A percentile compares a stretch with the other conserved stretches of the same genome.
These are phyloP conservation scores for Polygonum aviculare DNA, from an alignment of 148 eudicot genomes.

Conservation along the genomic window DNA sequence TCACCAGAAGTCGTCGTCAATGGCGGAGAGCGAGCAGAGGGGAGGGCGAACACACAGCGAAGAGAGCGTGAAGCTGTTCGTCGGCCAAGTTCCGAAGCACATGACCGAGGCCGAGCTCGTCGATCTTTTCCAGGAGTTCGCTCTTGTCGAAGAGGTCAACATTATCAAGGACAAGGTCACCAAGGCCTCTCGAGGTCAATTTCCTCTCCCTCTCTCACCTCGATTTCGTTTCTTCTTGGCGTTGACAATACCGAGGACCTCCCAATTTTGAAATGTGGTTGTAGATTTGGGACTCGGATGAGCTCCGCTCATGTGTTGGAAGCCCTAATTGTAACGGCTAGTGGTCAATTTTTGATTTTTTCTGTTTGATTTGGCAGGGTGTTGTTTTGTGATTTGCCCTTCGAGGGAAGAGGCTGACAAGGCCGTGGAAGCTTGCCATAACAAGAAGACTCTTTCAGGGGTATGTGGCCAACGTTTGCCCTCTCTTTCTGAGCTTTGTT, in stretches of 20 bases:
- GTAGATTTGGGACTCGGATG: background rate
- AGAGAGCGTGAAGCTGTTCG: conserved; percentile 92
- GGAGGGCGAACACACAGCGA: conserved; percentile 32
- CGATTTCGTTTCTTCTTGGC: background rate
- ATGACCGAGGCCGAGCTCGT: conserved; percentile 66
- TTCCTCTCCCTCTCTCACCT: background rate
- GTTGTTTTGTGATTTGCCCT: conserved; percentile 90
- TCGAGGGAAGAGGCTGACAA: conserved; percentile 90
- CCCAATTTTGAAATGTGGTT: conserved; percentile 9
- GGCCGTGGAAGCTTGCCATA: conserved; percentile 71
- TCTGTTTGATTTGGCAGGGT: conserved; percentile 34
- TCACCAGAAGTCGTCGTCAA: conserved; percentile 16
- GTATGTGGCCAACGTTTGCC: conserved; percentile 27
- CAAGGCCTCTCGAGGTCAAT: conserved; percentile 69
- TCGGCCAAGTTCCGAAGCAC: conserved; percentile 94
- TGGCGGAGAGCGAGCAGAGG: conserved; percentile 25
- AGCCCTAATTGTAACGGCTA: background rate
- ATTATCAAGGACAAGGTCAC: conserved; percentile 84
- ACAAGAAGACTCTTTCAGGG: conserved; percentile 87
- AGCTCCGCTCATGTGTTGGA: background rate
- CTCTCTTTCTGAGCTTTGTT: conserved; percentile 2
- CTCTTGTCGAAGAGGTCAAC: conserved; percentile 85
- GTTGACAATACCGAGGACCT: conserved; percentile 18
- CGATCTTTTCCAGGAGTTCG: conserved; percentile 58
- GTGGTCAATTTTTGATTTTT: background rate